Base-by-base conservation (phyloP, 176 grass and related monocot species). In the Ensete ventricosum region DNA sequence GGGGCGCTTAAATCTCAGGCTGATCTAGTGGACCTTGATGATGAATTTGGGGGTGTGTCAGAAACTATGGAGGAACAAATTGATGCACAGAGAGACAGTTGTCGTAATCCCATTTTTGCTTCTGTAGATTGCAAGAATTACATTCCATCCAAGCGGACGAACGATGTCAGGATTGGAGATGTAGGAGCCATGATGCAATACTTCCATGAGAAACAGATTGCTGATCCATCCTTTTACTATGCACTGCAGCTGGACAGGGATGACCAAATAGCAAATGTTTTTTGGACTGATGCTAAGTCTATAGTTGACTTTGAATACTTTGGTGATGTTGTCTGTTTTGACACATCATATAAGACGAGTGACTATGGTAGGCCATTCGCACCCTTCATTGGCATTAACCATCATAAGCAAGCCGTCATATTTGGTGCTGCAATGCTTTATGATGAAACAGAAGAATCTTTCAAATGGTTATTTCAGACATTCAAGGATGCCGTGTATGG, bases 401-500 rank as follows among this genome's bases (percentile, higher is more conserved):
- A 93, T 74, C 82, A 83, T 76, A 90, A 84, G 75, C 85, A 88
- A 71, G 66, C 86, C 52, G 75, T 93, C 81, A 80, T 93, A 27
- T 90, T 93, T 73, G 87, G 91, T 71, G 87, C 87, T 71, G 87
- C 87, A 11, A 63, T 93, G 17, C 85, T 93, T 21, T 90, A 93
- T 85, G 87, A 93, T 76, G 85, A 90, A 16, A 90, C 84, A 20
- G 19, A 83, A 52, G 76, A 88, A 62, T 86, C 82, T 3, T 43
- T 93, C 54, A 87, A 85, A 87, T 93, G 91, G 91, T 65, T 85
- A 50, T 93, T 93, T 87, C 71, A 82, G 77, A 87, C 85, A 2
- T 93, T 93, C 52, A 80, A 73, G 78, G 79, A 83, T 85, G 91
- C 85, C 54, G 90, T 93, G 91, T 73, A 77, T 85, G 77, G 59